Conservation (phyloP, 306 rosid species). For the Inga oerstediana region DNA sequence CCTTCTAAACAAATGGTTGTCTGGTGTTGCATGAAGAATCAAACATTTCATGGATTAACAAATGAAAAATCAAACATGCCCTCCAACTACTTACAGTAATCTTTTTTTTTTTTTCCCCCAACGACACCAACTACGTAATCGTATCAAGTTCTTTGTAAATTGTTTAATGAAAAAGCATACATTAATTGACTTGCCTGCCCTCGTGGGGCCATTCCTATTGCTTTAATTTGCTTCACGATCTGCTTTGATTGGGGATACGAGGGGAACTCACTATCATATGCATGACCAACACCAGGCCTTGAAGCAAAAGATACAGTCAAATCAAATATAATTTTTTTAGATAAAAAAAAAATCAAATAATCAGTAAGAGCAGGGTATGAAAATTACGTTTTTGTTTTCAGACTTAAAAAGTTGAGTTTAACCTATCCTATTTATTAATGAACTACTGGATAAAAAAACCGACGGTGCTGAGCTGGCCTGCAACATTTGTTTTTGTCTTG, state of each 20-base stretch:
- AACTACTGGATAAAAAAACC: not conserved
- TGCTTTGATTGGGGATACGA: not conserved
- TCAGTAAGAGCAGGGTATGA: not conserved
- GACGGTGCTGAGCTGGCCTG: not conserved
- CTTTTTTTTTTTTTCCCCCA: too few relatives aligned
- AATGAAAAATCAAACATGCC: too few relatives aligned
- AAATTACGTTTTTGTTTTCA: not conserved
- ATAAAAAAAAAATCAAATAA: not conserved
- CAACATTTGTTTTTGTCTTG: not conserved
- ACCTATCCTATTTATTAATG: not conserved
- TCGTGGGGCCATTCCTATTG: constrained; percentile 17
- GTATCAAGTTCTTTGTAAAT: not conserved
- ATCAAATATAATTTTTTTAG: not conserved
- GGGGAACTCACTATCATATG: not conserved
- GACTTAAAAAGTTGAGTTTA: not conserved
- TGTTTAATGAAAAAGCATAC: not conserved
- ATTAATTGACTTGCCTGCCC: constrained; percentile 19
- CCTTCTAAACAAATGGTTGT: too few relatives aligned
- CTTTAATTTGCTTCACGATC: not conserved
- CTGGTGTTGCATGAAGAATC: too few relatives aligned
- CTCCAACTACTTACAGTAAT: too few relatives aligned
- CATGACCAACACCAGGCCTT: not conserved
- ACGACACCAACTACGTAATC: not conserved
- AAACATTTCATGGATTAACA: too few relatives aligned
- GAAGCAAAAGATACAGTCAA: not conserved